Evolutionary conservation across 345 rosid species (phyloP).

Genomic region (Lumnitzera racemosa): DNA sequence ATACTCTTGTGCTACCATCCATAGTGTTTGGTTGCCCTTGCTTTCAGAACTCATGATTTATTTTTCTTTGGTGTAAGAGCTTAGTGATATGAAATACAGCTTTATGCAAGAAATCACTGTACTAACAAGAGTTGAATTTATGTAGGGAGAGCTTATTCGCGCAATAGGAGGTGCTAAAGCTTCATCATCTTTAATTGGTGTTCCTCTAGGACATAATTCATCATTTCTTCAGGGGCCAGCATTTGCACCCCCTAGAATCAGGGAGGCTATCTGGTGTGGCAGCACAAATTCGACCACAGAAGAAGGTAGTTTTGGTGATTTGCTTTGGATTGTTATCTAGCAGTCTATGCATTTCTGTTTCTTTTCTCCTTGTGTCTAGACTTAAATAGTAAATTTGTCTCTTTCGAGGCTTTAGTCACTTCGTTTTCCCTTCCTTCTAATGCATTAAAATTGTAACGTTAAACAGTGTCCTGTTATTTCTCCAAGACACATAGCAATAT

Average conservation of each 20-base stretch:
- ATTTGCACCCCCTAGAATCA: slow-evolving; percentile 92
- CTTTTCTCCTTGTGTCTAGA: background rate
- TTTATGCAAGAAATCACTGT: background rate
- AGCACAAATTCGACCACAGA: slow-evolving; percentile 93
- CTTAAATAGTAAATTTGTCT: background rate
- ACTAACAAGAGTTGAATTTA: slow-evolving; percentile 3
- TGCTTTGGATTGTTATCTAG: no score
- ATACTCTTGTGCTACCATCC: no score
- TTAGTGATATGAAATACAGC: no score
- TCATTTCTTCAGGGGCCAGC: slow-evolving; percentile 99
- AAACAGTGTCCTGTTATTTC: no score
- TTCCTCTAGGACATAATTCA: slow-evolving; percentile 93
- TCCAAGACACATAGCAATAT: no score
- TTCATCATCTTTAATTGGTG: slow-evolving; percentile 76
- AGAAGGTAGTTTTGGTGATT: slow-evolving; percentile 47
- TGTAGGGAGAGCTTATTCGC: slow-evolving; percentile 83
- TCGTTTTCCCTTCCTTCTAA: no score
- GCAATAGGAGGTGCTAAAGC: slow-evolving; percentile 76
- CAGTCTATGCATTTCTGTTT: no score
- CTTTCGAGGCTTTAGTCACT: no score
- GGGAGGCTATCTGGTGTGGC: slow-evolving; percentile 99
- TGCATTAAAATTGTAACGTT: no score
- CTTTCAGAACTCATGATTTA: no score
- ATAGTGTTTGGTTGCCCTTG: no score
- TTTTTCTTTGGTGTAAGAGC: no score